Conservation (phyloP, 2,329 filamentous ascomycete species). For the Neurospora sp. region DNA sequence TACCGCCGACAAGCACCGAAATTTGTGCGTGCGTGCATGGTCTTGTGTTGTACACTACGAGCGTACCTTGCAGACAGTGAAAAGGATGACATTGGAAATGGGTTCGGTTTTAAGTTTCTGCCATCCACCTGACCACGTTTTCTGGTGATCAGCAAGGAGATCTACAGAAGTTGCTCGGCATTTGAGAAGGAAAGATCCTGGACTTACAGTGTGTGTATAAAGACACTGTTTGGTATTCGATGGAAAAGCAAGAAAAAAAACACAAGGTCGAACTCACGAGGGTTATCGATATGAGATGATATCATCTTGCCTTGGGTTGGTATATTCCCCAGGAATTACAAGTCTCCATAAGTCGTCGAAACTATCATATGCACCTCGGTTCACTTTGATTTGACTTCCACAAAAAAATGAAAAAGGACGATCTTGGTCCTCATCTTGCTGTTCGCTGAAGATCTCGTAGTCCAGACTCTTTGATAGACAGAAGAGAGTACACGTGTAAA, state of each 20-base stretch:
- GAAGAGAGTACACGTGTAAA: not conserved
- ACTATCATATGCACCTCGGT: not conserved
- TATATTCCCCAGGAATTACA: too few species aligned
- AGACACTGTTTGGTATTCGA: too few species aligned
- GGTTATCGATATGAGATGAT: too few species aligned
- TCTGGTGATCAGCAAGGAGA: not conserved
- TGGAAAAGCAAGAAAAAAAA: too few species aligned
- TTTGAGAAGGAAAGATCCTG: not conserved
- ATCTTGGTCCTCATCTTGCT: not conserved
- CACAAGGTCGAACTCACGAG: too few species aligned
- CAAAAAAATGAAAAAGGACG: not conserved
- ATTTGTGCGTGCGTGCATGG: not conserved
- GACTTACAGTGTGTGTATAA: not conserved
- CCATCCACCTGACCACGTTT: not conserved
- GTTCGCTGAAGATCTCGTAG: not conserved
- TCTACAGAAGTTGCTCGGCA: not conserved
- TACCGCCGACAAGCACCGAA: not conserved
- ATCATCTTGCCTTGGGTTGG: too few species aligned
- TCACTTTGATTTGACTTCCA: not conserved
- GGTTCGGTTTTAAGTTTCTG: not conserved
- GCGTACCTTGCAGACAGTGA: not conserved
- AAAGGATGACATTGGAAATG: not conserved
- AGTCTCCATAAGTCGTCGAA: too few species aligned
- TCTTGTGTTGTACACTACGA: not conserved
- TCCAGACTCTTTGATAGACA: not conserved